phyloP scores from a whole-genome alignment of 2,329 filamentous ascomycete genomes.

The Aspergillus piperis region DNA sequence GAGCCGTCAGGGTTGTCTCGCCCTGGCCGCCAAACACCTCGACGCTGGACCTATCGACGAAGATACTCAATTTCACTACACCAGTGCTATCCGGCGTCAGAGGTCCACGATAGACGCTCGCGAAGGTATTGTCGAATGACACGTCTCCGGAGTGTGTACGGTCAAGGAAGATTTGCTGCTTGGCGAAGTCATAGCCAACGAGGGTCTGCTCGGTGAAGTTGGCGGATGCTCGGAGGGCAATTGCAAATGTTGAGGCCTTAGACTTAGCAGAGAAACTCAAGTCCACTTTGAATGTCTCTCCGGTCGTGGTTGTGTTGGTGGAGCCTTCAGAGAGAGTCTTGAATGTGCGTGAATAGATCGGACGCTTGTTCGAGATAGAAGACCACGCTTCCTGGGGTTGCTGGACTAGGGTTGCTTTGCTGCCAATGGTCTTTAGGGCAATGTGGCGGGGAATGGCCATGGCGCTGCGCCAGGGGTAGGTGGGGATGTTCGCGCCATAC shows the following conservation, averaged over 20 bases:
- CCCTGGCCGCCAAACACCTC: conserved; percentile 32
- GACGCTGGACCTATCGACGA: conserved; percentile 33
- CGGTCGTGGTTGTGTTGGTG: not conserved
- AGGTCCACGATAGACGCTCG: conserved; percentile 22
- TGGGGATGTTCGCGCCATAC: conserved; percentile 27
- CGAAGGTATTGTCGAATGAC: conserved; percentile 27
- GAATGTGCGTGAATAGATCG: not conserved
- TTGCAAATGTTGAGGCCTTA: conserved; percentile 19
- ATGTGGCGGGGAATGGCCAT: conserved; percentile 28
- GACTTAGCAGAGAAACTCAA: conserved; percentile 21
- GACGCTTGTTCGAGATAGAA: not conserved
- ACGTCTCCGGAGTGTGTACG: conserved; percentile 24
- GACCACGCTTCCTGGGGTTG: not conserved
- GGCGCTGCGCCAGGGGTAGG: conserved; percentile 29
- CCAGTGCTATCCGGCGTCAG: conserved; percentile 19
- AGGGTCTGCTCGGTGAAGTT: conserved; percentile 25
- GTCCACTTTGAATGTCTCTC: conserved; percentile 16
- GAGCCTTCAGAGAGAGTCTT: not conserved
- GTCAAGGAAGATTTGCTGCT: conserved; percentile 28
- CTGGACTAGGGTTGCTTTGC: conserved; percentile 2
- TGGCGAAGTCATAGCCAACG: conserved; percentile 32
- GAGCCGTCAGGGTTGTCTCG: conserved; percentile 29
- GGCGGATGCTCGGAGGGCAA: conserved; percentile 21
- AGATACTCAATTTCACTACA: conserved; percentile 23
- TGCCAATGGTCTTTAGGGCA: conserved; percentile 21